Base-by-base conservation (phyloP, 331 rosid species). In the Pyrus hybrid region DNA sequence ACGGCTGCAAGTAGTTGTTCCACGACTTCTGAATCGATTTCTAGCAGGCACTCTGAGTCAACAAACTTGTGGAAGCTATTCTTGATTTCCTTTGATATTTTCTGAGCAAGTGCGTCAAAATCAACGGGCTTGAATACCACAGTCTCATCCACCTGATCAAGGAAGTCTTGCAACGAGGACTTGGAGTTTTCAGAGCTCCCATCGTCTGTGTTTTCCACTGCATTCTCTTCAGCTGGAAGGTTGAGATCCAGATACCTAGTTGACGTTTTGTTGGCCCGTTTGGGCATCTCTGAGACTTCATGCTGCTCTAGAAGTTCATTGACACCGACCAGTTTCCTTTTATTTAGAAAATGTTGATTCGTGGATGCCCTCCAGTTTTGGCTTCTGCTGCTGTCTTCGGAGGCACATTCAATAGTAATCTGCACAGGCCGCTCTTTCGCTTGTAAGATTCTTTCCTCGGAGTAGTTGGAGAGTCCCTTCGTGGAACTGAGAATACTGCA, bases 141-240 rank as follows among this genome's bases (percentile, higher is more conserved):
- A 11, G 91, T 87, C 81, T 89, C 91, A 49, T 85, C 87, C 29
- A 89, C 85, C 51, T 60, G 86, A 56, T 77, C 75, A 71, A 72
- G 73, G 79, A 89, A 87, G 35, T 84, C 88, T 83, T 84, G 97
- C 76, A 92, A 76, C 97, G 96, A 92, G 49, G 80, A 77, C 78
- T 70, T 82, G 70, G 88, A 85, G 82, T 71, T 86, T 73, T 85
- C 88, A 1, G 81, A 67, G 80, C 71, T 77, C 61, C 76, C 82
- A 21, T 79, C 82, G 13, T 80, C 85, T 8, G 63, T 45, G 35
- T 81, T 85, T 45, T 76, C 84, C 57, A 54, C 72, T 62, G 79
- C 89, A 47, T 72, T 81, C 41, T 87, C 94, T 78, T 87, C 93
- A 2, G 97, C 99, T 17, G 99, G 97, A 70, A 88, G 92, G 83